Conservation (phyloP, 805 yeast species). For the Wickerhamiella brachini region DNA sequence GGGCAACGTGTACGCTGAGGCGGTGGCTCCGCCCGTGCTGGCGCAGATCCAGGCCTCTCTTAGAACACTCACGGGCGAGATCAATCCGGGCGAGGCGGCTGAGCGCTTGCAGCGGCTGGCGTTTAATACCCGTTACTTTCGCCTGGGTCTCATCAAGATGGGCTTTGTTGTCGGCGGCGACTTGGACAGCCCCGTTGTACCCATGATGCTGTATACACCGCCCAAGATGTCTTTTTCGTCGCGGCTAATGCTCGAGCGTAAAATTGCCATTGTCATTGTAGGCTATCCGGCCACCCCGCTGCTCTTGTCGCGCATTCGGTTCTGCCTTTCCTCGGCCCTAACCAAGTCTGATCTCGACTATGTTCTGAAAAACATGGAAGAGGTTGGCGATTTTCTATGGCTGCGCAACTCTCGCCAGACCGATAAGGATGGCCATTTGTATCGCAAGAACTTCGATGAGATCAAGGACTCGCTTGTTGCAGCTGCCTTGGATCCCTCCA, state of each 20-base stretch:
- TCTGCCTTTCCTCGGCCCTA: slow-evolving; percentile 83
- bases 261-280: slow-evolving; percentile 88
- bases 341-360: slow-evolving; percentile 85
- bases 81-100: slow-evolving; percentile 85
- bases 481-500: slow-evolving; percentile 18
- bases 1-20: slow-evolving; percentile 66
- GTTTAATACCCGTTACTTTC: slow-evolving; percentile 84
- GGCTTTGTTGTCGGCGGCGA: slow-evolving; percentile 93
- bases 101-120: slow-evolving; percentile 88
- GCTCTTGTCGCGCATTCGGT: slow-evolving; percentile 76
- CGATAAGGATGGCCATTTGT: slow-evolving; percentile 11
- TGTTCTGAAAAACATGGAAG: slow-evolving; percentile 16
- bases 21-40: slow-evolving; percentile 82
- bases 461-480: slow-evolving; percentile 21
- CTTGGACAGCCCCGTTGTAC: slow-evolving; percentile 94
- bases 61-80: slow-evolving; percentile 62
- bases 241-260: slow-evolving; percentile 60
- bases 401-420: slow-evolving; percentile 10
- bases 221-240: slow-evolving; percentile 90
- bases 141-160: slow-evolving; percentile 77
- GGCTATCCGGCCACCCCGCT: slow-evolving; percentile 98
- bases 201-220: slow-evolving; percentile 75
- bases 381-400: slow-evolving; percentile 12
- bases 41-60: slow-evolving; percentile 76
- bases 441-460: slow-evolving; percentile 16